A percentile compares a stretch with the other conserved stretches of the same genome.
These are phyloP conservation scores for Dendrobium chrysotoxum DNA, from an alignment of 106 monocot species.

Conservation along the genomic window DNA sequence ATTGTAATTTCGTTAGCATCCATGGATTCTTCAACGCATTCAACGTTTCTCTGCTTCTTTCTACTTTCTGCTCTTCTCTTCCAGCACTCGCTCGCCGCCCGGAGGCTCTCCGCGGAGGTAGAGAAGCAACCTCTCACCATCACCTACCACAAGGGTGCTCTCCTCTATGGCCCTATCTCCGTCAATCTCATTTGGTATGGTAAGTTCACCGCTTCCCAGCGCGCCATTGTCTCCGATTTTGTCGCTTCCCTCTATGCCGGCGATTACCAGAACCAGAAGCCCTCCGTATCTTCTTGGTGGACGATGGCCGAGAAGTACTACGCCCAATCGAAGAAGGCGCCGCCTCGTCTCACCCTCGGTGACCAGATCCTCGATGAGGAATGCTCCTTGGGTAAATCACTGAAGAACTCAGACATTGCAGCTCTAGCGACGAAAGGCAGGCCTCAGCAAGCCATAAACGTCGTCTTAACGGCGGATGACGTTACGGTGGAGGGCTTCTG, in stretches of 20 bases:
- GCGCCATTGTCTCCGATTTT: constrained; percentile 53
- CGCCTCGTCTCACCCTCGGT: constrained; percentile 30
- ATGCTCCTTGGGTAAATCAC: constrained; percentile 29
- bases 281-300: constrained; percentile 60
- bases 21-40: neutral
- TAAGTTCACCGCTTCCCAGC: constrained; percentile 44
- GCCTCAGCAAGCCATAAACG: constrained; percentile 21
- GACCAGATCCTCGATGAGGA: constrained; percentile 28
- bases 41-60: neutral
- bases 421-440: constrained; percentile 23
- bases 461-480: constrained; percentile 45
- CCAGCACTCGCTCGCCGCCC: constrained; percentile 8
- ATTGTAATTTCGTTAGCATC: neutral
- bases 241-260: constrained; percentile 34
- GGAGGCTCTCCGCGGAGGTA: constrained; percentile 33
- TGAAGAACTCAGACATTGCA: constrained; percentile 25
- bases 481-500: constrained; percentile 61
- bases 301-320: constrained; percentile 39
- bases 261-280: neutral
- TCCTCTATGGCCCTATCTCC: constrained; percentile 52
- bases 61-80: neutral
- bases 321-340: constrained; percentile 11
- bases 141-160: constrained; percentile 55
- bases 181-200: constrained; percentile 70
- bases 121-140: constrained; percentile 32